Conservation (phyloP, 2,329 filamentous ascomycete genomes). For the Neonectria neomacrospora region DNA sequence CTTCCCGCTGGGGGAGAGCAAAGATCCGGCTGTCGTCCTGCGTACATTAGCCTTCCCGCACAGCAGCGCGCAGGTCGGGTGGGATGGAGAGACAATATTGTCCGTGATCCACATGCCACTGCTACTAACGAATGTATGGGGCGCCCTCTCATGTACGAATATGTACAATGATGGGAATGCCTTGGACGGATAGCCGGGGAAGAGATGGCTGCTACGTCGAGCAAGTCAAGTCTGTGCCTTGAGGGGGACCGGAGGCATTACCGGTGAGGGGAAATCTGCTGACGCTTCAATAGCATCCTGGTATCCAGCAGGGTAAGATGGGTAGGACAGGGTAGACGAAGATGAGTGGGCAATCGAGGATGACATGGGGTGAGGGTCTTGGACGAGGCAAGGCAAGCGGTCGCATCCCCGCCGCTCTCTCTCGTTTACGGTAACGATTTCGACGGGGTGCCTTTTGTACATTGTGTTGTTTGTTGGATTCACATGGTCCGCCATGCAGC, state of each 20-base stretch:
- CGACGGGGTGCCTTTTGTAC: conserved; percentile 14
- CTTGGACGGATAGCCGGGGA: conserved; percentile 21
- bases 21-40: conserved; percentile 39
- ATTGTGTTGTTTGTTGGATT: conserved; percentile 22
- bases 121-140: conserved; percentile 7
- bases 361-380: conserved; percentile 23
- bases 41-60: conserved; percentile 50
- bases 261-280: conserved; percentile 27
- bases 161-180: conserved; percentile 39
- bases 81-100: conserved; percentile 37
- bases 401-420: conserved; percentile 29
- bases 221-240: conserved; percentile 5
- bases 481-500: conserved; percentile 22
- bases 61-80: conserved; percentile 42
- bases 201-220: conserved; percentile 6
- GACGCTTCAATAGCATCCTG: conserved; percentile 21
- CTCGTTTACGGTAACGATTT: conserved; percentile 7
- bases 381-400: conserved; percentile 30
- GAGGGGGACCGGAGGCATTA: conserved; percentile 17
- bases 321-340: conserved; percentile 5
- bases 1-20: conserved; percentile 26
- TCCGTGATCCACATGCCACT: conserved; percentile 38
- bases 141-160: conserved; percentile 30
- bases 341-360: neutral
- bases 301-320: conserved; percentile 12